These are phyloP conservation scores for sunflower (Helianthus annuus) DNA, from an alignment of 129 eudicot genomes.

Conservation along the genomic window DNA sequence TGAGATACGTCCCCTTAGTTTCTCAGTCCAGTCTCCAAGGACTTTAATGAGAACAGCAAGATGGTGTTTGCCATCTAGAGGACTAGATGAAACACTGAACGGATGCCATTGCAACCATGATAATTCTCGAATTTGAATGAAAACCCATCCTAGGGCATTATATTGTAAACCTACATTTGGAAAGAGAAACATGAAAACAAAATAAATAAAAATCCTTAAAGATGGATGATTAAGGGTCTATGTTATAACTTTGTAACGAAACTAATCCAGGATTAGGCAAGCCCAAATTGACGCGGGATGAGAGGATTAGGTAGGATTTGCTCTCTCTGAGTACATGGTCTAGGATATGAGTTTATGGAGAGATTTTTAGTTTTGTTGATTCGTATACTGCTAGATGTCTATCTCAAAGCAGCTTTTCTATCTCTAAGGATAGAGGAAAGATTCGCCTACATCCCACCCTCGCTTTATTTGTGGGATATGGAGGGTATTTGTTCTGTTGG, in stretches of 20 bases:
- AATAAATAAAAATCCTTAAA: not conserved
- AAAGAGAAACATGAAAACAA: not conserved
- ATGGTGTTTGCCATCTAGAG: constrained; percentile 75
- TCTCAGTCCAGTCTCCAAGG: constrained; percentile 85
- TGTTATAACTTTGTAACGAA: not conserved
- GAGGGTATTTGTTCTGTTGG: too few species aligned
- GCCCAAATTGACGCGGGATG: too few species aligned
- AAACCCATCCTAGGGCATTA: constrained; percentile 88
- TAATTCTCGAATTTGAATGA: constrained; percentile 69
- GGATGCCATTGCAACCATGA: constrained; percentile 97
- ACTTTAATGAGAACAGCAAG: constrained; percentile 75
- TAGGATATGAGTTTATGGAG: too few species aligned
- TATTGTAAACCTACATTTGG: constrained; percentile 54
- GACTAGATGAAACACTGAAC: constrained; percentile 94
- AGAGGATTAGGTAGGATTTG: too few species aligned
- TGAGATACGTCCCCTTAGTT: constrained; percentile 50
- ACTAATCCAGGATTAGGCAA: too few species aligned
- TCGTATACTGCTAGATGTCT: too few species aligned
- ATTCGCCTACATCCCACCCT: too few species aligned
- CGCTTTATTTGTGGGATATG: too few species aligned
- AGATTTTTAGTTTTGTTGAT: too few species aligned
- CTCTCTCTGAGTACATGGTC: too few species aligned
- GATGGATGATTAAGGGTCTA: not conserved
- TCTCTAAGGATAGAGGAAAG: too few species aligned
- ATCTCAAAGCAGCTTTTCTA: too few species aligned